Evolutionary conservation across 169 alveolate species (phyloP), one percentile per base, ranked within the genome.

Genomic region (Eimeria falciformis): DNA sequence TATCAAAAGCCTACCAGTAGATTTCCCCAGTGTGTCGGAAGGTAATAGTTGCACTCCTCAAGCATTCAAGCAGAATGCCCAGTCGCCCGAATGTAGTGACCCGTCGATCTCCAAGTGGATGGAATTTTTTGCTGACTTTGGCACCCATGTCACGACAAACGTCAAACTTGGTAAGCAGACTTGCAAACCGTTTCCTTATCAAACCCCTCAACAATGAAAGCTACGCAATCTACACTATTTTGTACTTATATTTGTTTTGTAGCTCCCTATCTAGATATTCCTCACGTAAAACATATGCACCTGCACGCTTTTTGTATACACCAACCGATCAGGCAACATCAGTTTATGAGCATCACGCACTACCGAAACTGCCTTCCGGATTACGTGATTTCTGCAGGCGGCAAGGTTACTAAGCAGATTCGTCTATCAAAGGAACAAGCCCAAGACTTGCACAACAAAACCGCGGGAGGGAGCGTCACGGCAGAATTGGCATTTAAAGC

Each of bases 351-450:
- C 40, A 33, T 33, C 40, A 33, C 40, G 40, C 40, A 33, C 40
- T 33, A 33, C 40, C 40, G 40, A 33, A 33, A 33, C 40, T 33
- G 40, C 4, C 40, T 2, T 33, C 40, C 25, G 65, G 40, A 29
- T 12, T 43, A 18, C 21, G 40, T n/a, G 43, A 50, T 45, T 6
- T 11, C 27, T 69, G 50, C 77, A 91, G 96, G 97, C 43, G 98
- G 98, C 6, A 96, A 96, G 82, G 92, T 96, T 62, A 96, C 98
- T 58, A 93, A 96, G 91, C 97, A 95, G 58, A 87, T 96, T 14
- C 94, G 95, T 43, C 90, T 96, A 18, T 75, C 90, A 21, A 95
- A 91, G 62, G 53, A 95, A n/a, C 95, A 95, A 73, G 95, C 95
- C 33, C 81, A 92, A 7, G 33, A 92, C 65, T 73, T 96, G 94